These are phyloP conservation scores for Acacia acuminata DNA, from an alignment of 306 rosid genomes.

Conservation along the genomic window DNA sequence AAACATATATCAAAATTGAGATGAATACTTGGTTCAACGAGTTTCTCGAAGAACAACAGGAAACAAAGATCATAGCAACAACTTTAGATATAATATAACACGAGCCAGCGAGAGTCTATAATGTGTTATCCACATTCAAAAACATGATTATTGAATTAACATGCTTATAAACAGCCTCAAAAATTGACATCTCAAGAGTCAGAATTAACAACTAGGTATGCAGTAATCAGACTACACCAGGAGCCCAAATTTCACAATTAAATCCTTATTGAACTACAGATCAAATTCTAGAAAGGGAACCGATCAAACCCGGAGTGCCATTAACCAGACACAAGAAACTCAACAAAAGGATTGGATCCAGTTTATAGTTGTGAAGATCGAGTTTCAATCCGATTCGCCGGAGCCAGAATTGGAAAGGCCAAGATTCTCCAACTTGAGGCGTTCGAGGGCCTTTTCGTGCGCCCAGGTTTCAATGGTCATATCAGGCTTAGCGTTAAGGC, in stretches of 20 bases:
- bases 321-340: constrained; percentile 2
- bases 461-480: constrained; percentile 99
- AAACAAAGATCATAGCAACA: background rate
- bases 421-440: constrained; percentile 70
- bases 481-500: constrained; percentile 99
- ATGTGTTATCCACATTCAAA: constrained; percentile 42
- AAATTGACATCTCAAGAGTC: constrained; percentile 11
- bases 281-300: constrained; percentile 1
- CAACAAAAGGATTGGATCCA: constrained; percentile 29
- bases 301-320: constrained; percentile 23
- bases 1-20: background rate
- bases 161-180: constrained; percentile 28
- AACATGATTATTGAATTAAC: constrained; percentile 26
- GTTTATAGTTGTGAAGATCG: constrained; percentile 14
- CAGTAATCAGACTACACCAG: constrained; percentile 10
- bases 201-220: background rate
- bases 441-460: constrained; percentile 94
- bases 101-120: background rate
- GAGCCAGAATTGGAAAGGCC: constrained; percentile 20
- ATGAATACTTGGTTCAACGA: background rate
- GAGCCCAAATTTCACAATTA: constrained; percentile 11
- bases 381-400: constrained; percentile 46
- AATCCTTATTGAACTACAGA: constrained; percentile 31
- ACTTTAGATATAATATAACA: background rate
- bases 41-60: background rate